Conservation (phyloP, 768 basidiomycete genomes). For the Peribolospora baueri region DNA sequence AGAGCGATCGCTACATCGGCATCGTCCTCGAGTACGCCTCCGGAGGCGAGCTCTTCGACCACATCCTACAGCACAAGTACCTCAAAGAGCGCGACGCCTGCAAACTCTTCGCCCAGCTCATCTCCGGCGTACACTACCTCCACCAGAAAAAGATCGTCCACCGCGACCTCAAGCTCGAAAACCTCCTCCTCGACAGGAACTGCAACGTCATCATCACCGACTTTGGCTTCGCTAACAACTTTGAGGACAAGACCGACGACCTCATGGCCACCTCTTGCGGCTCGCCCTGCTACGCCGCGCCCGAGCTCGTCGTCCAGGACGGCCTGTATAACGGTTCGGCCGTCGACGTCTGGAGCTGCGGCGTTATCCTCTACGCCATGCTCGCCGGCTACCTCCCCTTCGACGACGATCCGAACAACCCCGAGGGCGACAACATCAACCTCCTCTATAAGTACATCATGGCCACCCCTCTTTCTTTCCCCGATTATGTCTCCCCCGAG, state of each 20-base stretch:
- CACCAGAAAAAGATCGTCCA: constrained; percentile 99
- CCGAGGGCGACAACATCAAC: constrained; percentile 98
- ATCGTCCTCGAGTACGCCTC: constrained; percentile 97
- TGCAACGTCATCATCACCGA: constrained; percentile 98
- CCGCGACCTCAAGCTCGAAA: constrained; percentile 96
- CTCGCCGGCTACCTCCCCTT: constrained; percentile 94
- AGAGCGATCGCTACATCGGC: constrained; percentile 98
- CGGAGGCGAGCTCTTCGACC: constrained; percentile 90
- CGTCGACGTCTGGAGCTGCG: constrained; percentile 93
- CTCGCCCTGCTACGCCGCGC: constrained; percentile 91
- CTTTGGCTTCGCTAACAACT: constrained; percentile 95
- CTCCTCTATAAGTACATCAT: constrained; percentile 96
- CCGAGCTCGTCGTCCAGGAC: constrained; percentile 90
- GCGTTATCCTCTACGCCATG: constrained; percentile 91
- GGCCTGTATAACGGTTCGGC: constrained; percentile 91
- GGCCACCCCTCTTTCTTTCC: constrained; percentile 85
- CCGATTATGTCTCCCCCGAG: constrained; percentile 68
- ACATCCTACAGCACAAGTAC: constrained; percentile 91
- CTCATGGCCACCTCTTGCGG: constrained; percentile 98
- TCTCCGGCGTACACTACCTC: constrained; percentile 96
- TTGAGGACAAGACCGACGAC: constrained; percentile 75
- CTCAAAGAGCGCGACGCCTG: constrained; percentile 82
- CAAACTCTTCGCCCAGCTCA: constrained; percentile 88
- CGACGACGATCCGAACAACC: constrained; percentile 94
- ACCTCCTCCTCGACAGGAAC: constrained; percentile 83